Evolutionary conservation across 257 asterid genomes (phyloP), one percentile per base, ranked within the genome.

Genomic region (Penstemon eatonii): DNA sequence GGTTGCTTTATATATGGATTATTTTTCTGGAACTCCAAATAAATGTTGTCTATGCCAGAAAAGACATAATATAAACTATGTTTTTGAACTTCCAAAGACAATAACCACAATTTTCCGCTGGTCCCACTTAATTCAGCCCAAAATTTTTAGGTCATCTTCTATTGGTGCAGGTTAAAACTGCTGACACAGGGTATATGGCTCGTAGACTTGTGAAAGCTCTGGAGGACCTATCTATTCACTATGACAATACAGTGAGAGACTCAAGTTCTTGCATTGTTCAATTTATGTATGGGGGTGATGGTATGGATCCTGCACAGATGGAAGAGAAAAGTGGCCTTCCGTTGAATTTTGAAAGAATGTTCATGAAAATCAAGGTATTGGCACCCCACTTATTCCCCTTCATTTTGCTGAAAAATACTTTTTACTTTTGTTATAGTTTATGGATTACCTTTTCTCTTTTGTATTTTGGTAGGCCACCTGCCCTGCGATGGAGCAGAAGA

Each of bases 291-390:
- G 99, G 99, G 44, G 91, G 88, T 78, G 99, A 93, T 82, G 96
- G 95, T 73, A 83, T 93, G 99, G 99, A 93, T 80, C 97, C 99
- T 73, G 83, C 92, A 11, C 96, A 87, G 72, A 93, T 93, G 99
- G 99, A 93, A 82, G 99, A 81, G 72, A 87, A 83, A 75, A 81
- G 75, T 78, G 99, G 99, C 38, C 86, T 75, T 66, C 97, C 99
- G 3, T 69, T 93, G 55, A 88, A 90, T 77, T 90, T 93, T 56
- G 91, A 87, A 71, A 82, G 99, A 78, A 81, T 93, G 81, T 85
- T 88, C 62, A 86, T 88, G 97, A 93, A 88, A 83, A 83, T 85
- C 75, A 90, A 90, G 98, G 98, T 90, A 63, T 46, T 54, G 54
- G 55, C 63, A 68, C 72, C 45, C 37, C 65, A 25, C 37, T 70